A percentile compares a stretch with the other conserved stretches of the same genome.
phyloP scores from a whole-genome alignment of 1,284 basidiomycete species.

The Cryptococcus sp. region DNA sequence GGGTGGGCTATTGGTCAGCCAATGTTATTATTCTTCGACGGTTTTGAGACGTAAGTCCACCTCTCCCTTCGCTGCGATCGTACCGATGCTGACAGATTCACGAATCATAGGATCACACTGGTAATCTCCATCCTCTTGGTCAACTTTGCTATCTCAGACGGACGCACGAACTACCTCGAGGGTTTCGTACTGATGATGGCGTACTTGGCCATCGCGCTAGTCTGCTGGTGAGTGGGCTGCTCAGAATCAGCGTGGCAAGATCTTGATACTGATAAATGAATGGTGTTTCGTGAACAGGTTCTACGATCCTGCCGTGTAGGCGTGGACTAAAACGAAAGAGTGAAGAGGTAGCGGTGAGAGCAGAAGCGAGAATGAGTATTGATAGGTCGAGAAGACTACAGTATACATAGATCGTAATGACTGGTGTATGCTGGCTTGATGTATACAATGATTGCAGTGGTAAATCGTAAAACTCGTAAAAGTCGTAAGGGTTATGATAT shows the following conservation, averaged over 20 bases:
- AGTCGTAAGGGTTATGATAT: too few relatives aligned
- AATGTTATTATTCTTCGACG: slow-evolving; percentile 53
- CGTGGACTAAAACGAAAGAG: neutral
- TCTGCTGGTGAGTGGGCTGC: slow-evolving; percentile 38
- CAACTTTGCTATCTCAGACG: slow-evolving; percentile 77
- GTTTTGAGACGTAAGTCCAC: slow-evolving; percentile 46
- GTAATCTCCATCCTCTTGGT: slow-evolving; percentile 71
- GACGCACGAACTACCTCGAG: slow-evolving; percentile 79
- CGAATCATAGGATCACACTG: slow-evolving; percentile 45
- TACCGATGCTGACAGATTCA: too few relatives aligned
- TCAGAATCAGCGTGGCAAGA: neutral
- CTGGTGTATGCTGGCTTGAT: too few relatives aligned
- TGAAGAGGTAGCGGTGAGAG: neutral
- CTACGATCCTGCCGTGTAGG: neutral
- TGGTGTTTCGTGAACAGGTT: neutral
- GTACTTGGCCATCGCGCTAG: slow-evolving; percentile 50
- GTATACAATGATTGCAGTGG: too few relatives aligned
- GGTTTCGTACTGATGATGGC: slow-evolving; percentile 60
- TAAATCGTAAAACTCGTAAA: too few relatives aligned
- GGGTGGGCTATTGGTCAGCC: slow-evolving; percentile 57
- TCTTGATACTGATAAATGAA: too few relatives aligned
- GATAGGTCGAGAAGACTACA: too few relatives aligned
- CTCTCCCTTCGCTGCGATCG: too few relatives aligned
- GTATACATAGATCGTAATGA: too few relatives aligned
- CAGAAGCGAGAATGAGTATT: neutral